Conservation (phyloP, 345 rosid species). For the Ceriops decandra region DNA sequence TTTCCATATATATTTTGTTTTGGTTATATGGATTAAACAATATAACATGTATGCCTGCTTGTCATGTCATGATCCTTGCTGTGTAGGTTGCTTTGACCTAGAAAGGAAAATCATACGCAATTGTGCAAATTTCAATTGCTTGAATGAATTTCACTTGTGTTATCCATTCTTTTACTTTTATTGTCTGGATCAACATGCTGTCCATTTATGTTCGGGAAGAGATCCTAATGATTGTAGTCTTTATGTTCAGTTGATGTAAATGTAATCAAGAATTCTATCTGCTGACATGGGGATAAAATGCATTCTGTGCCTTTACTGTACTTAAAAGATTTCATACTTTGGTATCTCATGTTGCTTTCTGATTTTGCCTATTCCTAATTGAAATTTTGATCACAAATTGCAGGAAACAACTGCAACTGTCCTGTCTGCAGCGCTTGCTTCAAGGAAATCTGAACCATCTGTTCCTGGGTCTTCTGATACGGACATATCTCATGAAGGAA, state of each 20-base stretch:
- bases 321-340: conserved; percentile 1
- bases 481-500: conserved; percentile 32
- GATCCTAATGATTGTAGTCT: background rate
- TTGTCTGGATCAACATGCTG: background rate
- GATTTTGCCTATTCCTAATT: background rate
- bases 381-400: conserved; percentile 16
- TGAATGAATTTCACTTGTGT: too few species aligned
- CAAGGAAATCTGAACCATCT: conserved; percentile 49
- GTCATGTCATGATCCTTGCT: too few species aligned
- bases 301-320: conserved; percentile 5
- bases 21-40: too few species aligned
- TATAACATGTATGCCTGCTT: too few species aligned
- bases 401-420: conserved; percentile 81
- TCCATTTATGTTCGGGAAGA: background rate
- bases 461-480: conserved; percentile 35
- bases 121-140: too few species aligned
- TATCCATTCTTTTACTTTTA: too few species aligned
- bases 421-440: conserved; percentile 68
- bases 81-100: too few species aligned
- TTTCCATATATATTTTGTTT: too few species aligned
- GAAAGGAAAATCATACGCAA: too few species aligned
- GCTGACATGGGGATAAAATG: background rate
- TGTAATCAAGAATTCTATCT: background rate
- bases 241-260: background rate
- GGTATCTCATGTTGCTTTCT: background rate